A percentile compares a stretch with the other conserved stretches of the same genome.
Evolutionary conservation across 805 yeast species (phyloP).

Genomic region (Cyberlindnera xylosilytica): DNA sequence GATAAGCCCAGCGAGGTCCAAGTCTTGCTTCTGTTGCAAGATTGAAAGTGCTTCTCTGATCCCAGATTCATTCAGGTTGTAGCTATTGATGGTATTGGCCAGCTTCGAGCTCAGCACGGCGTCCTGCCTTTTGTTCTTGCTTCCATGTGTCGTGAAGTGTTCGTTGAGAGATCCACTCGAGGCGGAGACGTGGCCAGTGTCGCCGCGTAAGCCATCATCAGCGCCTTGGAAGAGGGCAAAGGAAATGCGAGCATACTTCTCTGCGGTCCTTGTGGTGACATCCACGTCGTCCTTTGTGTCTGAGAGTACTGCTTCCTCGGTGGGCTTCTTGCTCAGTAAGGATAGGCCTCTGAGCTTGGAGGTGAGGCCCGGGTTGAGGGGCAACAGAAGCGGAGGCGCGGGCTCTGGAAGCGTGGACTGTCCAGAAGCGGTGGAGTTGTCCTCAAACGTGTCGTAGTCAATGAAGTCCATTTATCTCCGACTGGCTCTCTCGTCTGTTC

Average conservation of each 20-base stretch:
- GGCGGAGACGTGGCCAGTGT: too few relatives aligned
- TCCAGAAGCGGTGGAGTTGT: too few relatives aligned
- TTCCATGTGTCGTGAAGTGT: conserved; percentile 6
- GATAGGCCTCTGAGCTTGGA: conserved; percentile 38
- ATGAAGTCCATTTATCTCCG: conserved; percentile 32
- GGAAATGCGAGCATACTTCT: conserved; percentile 47
- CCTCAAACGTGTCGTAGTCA: conserved; percentile 24
- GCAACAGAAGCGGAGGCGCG: conserved; percentile 37
- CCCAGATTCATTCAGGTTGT: conserved; percentile 30
- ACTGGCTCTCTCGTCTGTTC: too few relatives aligned
- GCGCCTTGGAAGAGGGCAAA: conserved; percentile 34
- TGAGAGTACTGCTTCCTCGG: conserved; percentile 12
- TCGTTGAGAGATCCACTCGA: conserved; percentile 2
- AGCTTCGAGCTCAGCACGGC: conserved; percentile 35
- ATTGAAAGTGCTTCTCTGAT: conserved; percentile 33
- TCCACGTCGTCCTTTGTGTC: neutral
- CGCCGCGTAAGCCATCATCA: too few relatives aligned
- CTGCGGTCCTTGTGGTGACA: conserved; percentile 30
- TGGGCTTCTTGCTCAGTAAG: conserved; percentile 17
- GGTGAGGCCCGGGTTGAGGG: conserved; percentile 32
- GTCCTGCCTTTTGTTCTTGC: conserved; percentile 20
- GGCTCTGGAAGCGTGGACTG: conserved; percentile 37
- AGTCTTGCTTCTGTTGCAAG: conserved; percentile 33
- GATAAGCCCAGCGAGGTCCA: conserved; percentile 20
- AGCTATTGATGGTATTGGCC: conserved; percentile 33